Evolutionary conservation across 1,284 basidiomycete genomes (phyloP).

Genomic region (Cutaneotrichosporon spelunceum): DNA sequence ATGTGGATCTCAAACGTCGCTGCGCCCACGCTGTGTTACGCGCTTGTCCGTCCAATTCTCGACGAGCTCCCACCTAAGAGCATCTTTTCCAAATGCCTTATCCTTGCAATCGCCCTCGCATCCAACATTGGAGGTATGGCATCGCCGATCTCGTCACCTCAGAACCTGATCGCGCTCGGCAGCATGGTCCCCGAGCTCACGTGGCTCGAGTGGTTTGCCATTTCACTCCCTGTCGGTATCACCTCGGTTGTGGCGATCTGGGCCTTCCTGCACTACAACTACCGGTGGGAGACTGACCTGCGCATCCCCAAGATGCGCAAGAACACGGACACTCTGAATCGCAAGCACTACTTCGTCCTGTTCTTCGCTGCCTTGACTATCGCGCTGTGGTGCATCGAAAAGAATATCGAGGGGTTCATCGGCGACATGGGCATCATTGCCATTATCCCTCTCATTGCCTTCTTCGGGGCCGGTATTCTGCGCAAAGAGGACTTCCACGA

Average conservation of each 20-base stretch:
- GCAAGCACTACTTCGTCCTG: slow-evolving; percentile 87
- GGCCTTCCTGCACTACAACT: slow-evolving; percentile 80
- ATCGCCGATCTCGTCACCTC: slow-evolving; percentile 87
- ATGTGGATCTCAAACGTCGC: slow-evolving; percentile 99
- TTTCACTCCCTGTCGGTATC: slow-evolving; percentile 84
- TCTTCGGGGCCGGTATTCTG: slow-evolving; percentile 90
- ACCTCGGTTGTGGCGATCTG: slow-evolving; percentile 86
- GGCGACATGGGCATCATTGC: slow-evolving; percentile 99
- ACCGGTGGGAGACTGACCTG: slow-evolving; percentile 77
- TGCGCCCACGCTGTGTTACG: slow-evolving; percentile 94
- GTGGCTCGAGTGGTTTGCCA: slow-evolving; percentile 92
- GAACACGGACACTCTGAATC: slow-evolving; percentile 72
- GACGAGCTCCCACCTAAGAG: slow-evolving; percentile 85
- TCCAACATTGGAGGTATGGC: slow-evolving; percentile 98
- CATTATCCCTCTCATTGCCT: slow-evolving; percentile 85
- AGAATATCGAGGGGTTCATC: slow-evolving; percentile 69
- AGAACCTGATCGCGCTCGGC: slow-evolving; percentile 89
- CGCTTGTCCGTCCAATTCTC: slow-evolving; percentile 95
- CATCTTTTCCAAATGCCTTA: slow-evolving; percentile 83
- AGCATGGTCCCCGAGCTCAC: slow-evolving; percentile 83
- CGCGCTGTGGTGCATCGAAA: slow-evolving; percentile 84
- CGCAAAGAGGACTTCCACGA: slow-evolving; percentile 97
- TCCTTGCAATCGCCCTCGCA: slow-evolving; percentile 92
- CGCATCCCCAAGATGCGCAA: slow-evolving; percentile 78
- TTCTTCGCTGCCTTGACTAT: slow-evolving; percentile 85